Conservation (phyloP, 2,329 filamentous ascomycete genomes). For the Pezicula carpinea region DNA sequence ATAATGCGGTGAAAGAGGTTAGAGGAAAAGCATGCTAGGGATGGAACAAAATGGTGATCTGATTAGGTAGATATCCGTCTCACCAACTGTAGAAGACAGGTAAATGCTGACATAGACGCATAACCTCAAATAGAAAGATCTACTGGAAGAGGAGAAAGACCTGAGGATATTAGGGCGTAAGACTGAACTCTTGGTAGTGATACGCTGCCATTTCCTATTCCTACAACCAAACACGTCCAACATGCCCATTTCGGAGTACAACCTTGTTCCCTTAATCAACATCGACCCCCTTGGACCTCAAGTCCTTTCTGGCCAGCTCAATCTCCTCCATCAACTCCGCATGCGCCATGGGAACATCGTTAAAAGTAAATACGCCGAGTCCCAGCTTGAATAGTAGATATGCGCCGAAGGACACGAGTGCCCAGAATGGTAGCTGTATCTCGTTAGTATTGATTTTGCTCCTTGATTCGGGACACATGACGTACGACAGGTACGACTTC, state of each 20-base stretch:
- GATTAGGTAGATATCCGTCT: conserved; percentile 1
- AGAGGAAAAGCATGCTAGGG: too few relatives aligned
- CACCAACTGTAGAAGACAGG: neutral
- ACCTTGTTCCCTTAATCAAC: conserved; percentile 23
- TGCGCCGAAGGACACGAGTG: conserved; percentile 82
- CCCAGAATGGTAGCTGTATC: conserved; percentile 83
- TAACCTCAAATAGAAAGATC: too few relatives aligned
- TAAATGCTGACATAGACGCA: too few relatives aligned
- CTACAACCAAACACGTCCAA: neutral
- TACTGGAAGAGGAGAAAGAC: too few relatives aligned
- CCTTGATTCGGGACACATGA: conserved; percentile 18
- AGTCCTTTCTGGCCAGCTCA: conserved; percentile 67
- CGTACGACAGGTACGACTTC: conserved; percentile 87
- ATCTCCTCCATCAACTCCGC: conserved; percentile 85
- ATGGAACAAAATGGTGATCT: too few relatives aligned
- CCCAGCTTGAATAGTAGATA: conserved; percentile 90
- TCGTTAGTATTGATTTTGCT: conserved; percentile 1
- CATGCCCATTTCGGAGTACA: neutral
- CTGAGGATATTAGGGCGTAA: too few relatives aligned
- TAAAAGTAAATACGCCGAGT: conserved; percentile 91
- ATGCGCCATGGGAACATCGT: conserved; percentile 89
- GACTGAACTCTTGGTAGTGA: neutral
- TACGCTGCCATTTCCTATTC: neutral
- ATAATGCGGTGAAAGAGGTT: too few relatives aligned
- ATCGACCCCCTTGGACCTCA: conserved; percentile 70